Evolutionary conservation across 148 eudicot species (phyloP), one percentile per base, ranked within the genome.

Genomic region (Spergularia marina): DNA sequence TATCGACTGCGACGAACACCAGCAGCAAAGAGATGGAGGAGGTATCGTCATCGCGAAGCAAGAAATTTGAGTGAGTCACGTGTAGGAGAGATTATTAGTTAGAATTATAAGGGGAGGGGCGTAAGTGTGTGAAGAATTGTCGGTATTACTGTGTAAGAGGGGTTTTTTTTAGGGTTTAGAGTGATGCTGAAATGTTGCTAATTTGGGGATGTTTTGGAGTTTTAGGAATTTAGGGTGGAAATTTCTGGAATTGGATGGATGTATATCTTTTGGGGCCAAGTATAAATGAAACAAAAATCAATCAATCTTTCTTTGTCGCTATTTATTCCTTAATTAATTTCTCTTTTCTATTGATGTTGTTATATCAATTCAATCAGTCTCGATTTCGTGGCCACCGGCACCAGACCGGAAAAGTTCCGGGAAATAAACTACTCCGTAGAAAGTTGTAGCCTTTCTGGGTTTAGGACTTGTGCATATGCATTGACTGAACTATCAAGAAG

Each of bases 221-320:
- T 36, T 36, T 3, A 34, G 6, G 8, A 44, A 30, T 30, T 30
- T 30, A 30, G 16, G 68, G n/a, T 25, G 14, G 13, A 11, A 66
- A 23, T 25, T 25, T 5, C 12, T 12, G 34, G 18, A n/a, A 11
- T 36, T 15, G 21, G 1, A 4, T 70, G 55, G 4, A 21, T 70
- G 73, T 70, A 70, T 25, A 70, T 70, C 21, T 70, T 70, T 53
- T 70, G 73, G 73, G 60, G 36, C 11, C 30, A 41, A 40, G 14
- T n/a, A 41, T 44, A 17, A 34, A 7, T 59, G 30, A 44, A 44
- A 30, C 0, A 30, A 30, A 30, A 30, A 30, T 23, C 25, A 23
- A 3, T 30, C 36, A 30, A 30, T 30, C 36, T 30, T 30, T 30
- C 36, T 30, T 30, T 30, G 36, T 30, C n/a, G 36, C 36, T 30